Conservation (phyloP, 257 asterid genomes). For the Rubia yunnanensis region DNA sequence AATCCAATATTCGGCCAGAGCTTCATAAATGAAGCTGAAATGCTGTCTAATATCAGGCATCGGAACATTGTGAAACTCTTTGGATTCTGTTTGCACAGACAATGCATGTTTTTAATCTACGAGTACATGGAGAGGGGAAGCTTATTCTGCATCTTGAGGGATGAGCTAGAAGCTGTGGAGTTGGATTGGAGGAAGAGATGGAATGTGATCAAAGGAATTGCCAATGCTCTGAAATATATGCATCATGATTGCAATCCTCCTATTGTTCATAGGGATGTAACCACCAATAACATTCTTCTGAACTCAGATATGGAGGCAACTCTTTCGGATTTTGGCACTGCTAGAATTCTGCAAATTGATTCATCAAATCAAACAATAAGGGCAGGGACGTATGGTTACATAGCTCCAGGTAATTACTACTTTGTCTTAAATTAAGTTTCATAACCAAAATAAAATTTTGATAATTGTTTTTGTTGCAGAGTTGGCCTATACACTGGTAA, state of each 20-base stretch:
- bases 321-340: slow-evolving; percentile 8
- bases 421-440: no score
- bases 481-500: slow-evolving; percentile 3
- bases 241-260: slow-evolving; percentile 4
- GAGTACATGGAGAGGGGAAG: slow-evolving; percentile 13
- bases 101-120: neutral
- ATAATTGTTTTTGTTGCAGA: neutral
- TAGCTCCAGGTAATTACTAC: neutral
- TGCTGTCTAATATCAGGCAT: slow-evolving; percentile 1
- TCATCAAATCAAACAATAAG: slow-evolving; percentile 5
- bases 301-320: slow-evolving; percentile 5
- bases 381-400: slow-evolving; percentile 6
- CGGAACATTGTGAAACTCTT: slow-evolving; percentile 1
- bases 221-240: slow-evolving; percentile 2
- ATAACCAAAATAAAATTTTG: no score
- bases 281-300: slow-evolving; percentile 4
- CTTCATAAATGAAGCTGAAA: slow-evolving; percentile 1
- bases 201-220: slow-evolving; percentile 6
- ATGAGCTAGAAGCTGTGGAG: neutral
- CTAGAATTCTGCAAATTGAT: slow-evolving; percentile 2
- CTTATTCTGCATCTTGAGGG: slow-evolving; percentile 1
- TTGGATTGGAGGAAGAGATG: slow-evolving; percentile 3
- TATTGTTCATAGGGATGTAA: slow-evolving; percentile 9
- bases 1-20: neutral
- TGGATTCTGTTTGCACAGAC: neutral